phyloP scores from a whole-genome alignment of 1,284 basidiomycete genomes.

The Stygiomarasmius scandens region DNA sequence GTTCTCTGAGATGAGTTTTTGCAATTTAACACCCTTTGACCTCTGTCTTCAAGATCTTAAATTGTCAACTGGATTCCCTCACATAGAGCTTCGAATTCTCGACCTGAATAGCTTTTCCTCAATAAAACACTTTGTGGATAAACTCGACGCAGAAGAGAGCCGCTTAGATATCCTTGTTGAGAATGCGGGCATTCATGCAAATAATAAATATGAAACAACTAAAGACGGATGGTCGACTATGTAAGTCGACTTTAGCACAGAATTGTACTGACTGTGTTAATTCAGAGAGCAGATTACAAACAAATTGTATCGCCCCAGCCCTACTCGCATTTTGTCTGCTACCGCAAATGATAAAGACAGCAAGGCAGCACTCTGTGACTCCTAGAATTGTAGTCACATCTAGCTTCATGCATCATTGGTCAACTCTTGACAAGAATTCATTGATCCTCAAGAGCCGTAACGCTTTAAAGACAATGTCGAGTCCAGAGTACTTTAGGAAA shows the following conservation, averaged over 20 bases:
- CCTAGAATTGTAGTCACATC: slow-evolving; percentile 24
- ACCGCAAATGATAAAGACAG: slow-evolving; percentile 30
- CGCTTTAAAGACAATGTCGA: slow-evolving; percentile 33
- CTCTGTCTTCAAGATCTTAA: too few relatives aligned
- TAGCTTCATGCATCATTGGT: slow-evolving; percentile 35
- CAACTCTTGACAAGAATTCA: slow-evolving; percentile 26
- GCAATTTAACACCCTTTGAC: too few relatives aligned
- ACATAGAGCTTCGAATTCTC: slow-evolving; percentile 37
- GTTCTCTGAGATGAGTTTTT: background rate
- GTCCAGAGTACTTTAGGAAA: slow-evolving; percentile 31
- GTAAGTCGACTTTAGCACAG: slow-evolving; percentile 26
- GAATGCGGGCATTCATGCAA: slow-evolving; percentile 36
- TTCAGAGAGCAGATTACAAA: slow-evolving; percentile 37
- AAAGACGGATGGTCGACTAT: slow-evolving; percentile 40
- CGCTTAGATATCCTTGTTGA: slow-evolving; percentile 44
- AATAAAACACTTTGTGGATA: slow-evolving; percentile 38
- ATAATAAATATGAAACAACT: slow-evolving; percentile 25
- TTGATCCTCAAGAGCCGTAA: slow-evolving; percentile 20
- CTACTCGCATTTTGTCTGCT: slow-evolving; percentile 32
- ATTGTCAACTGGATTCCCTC: slow-evolving; percentile 32
- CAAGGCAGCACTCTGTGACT: slow-evolving; percentile 9
- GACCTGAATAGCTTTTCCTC: slow-evolving; percentile 42
- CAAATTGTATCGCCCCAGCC: slow-evolving; percentile 36
- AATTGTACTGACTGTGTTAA: background rate
- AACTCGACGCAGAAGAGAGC: slow-evolving; percentile 36